These are phyloP conservation scores for Nicotiana sylvestris DNA, from an alignment of 257 asterid genomes.

Conservation along the genomic window DNA sequence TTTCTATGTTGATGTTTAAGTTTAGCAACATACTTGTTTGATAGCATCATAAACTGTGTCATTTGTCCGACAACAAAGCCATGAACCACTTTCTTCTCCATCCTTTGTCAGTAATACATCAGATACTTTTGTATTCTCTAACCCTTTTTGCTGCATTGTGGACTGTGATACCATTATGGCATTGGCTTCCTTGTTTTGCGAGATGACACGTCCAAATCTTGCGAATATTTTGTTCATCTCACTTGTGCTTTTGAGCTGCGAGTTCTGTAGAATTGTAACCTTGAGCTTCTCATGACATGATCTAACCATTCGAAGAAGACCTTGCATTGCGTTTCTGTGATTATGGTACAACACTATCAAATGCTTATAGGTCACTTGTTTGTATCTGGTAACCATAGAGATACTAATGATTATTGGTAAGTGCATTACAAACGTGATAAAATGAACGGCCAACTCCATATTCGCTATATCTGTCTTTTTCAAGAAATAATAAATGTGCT, in stretches of 20 bases:
- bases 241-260: conserved; percentile 9
- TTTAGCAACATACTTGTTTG: conserved; percentile 45
- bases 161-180: conserved; percentile 18
- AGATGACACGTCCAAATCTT: conserved; percentile 18
- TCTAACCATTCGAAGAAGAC: conserved; percentile 37
- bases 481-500: neutral
- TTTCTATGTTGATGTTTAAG: neutral
- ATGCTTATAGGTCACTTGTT: neutral
- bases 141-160: conserved; percentile 41
- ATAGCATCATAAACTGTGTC: conserved; percentile 66
- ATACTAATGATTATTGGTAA: neutral
- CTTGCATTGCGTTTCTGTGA: conserved; percentile 41
- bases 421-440: neutral
- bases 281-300: conserved; percentile 26
- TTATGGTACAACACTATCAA: too few species aligned
- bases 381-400: neutral
- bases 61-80: conserved; percentile 59
- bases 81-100: conserved; percentile 51
- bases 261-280: conserved; percentile 18
- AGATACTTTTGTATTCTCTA: conserved; percentile 59
- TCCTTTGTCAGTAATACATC: conserved; percentile 60
- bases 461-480: neutral
- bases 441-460: neutral
- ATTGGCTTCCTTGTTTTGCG: conserved; percentile 14
- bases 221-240: conserved; percentile 11